Conservation (phyloP, 202 grass and related monocot species). For the Saccharum hybrid region DNA sequence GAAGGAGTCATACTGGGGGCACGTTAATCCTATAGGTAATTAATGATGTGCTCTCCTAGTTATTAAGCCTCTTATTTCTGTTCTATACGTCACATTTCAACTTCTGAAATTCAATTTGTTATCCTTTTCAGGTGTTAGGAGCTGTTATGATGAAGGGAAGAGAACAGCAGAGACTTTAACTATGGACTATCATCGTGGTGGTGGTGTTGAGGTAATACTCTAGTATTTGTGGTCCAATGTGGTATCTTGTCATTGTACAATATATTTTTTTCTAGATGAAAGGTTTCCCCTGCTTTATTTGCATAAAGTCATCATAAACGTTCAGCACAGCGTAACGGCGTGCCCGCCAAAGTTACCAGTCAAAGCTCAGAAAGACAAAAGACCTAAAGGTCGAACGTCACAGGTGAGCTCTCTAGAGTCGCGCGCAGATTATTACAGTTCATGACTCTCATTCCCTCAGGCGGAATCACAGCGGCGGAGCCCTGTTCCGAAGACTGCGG, state of each 20-base stretch:
- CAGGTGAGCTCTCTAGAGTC: no score
- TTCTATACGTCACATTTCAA: slow-evolving; percentile 26
- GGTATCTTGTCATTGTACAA: neutral
- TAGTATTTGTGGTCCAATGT: neutral
- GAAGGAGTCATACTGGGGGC: slow-evolving; percentile 86
- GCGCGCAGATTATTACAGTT: no score
- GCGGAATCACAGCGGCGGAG: no score
- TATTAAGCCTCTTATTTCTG: slow-evolving; percentile 2
- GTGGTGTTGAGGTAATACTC: slow-evolving; percentile 64
- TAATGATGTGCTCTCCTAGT: neutral
- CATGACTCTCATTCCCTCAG: no score
- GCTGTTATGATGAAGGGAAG: slow-evolving; percentile 90
- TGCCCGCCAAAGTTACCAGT: no score
- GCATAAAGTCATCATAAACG: no score
- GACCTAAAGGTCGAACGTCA: no score
- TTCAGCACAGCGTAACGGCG: no score
- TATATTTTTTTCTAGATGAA: neutral
- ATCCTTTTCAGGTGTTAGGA: slow-evolving; percentile 69
- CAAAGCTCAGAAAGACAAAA: no score
- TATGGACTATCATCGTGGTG: slow-evolving; percentile 86
- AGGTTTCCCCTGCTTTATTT: no score
- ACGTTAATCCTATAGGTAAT: slow-evolving; percentile 91
- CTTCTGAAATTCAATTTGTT: slow-evolving; percentile 21
- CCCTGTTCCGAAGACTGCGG: no score
- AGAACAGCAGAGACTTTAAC: slow-evolving; percentile 88